These are phyloP conservation scores for Torulaspora delbrueckii DNA, from an alignment of 805 yeast species.

Conservation along the genomic window DNA sequence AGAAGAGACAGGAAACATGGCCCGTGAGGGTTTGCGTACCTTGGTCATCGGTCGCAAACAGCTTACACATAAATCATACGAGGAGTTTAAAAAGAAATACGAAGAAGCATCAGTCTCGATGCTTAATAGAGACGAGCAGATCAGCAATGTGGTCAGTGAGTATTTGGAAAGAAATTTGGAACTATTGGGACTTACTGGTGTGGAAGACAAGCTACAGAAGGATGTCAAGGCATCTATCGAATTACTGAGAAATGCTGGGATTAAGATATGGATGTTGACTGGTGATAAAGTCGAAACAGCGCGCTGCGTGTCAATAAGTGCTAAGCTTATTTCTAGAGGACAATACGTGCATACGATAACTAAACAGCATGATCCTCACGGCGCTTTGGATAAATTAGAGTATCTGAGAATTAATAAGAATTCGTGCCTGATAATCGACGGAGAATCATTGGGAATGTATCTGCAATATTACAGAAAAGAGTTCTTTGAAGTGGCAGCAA, in stretches of 20 bases:
- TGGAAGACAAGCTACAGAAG: conserved; percentile 88
- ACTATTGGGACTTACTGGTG: conserved; percentile 90
- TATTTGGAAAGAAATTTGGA: conserved; percentile 80
- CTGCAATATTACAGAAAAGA: conserved; percentile 60
- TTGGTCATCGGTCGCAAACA: conserved; percentile 87
- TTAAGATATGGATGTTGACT: conserved; percentile 98
- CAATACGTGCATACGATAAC: conserved; percentile 88
- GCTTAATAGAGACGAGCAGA: conserved; percentile 69
- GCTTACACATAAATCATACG: conserved; percentile 49
- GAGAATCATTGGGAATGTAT: conserved; percentile 76
- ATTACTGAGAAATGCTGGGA: conserved; percentile 89
- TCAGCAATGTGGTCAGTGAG: conserved; percentile 62
- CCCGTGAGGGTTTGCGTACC: conserved; percentile 95
- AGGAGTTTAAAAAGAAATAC: conserved; percentile 60
- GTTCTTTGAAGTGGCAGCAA: conserved; percentile 71
- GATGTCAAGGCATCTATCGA: conserved; percentile 92
- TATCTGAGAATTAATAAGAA: conserved; percentile 53
- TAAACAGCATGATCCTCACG: conserved; percentile 50
- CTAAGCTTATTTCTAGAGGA: conserved; percentile 86
- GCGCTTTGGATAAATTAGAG: conserved; percentile 73
- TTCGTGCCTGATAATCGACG: conserved; percentile 80
- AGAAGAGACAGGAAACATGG: conserved; percentile 96
- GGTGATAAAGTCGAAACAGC: conserved; percentile 99
- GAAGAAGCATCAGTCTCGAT: conserved; percentile 71
- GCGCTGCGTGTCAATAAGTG: conserved; percentile 93